Conservation (phyloP, 2,329 filamentous ascomycete genomes). For the Torrubiella hemipterigena region DNA sequence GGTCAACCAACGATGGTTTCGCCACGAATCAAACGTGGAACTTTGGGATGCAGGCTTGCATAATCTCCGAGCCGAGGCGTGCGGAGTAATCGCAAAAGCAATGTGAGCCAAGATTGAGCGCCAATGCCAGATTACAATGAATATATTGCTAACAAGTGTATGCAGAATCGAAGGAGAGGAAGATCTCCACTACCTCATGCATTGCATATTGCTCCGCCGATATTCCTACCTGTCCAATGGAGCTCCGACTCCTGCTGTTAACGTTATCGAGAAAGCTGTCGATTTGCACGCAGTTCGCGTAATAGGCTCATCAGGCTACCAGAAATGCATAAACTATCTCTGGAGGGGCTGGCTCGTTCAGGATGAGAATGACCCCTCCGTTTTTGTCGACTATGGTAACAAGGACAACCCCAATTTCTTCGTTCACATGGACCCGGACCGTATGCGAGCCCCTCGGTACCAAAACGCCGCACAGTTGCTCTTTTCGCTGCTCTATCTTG, state of each 20-base stretch:
- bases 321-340: slow-evolving; percentile 85
- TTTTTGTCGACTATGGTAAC: slow-evolving; percentile 77
- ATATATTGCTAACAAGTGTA: slow-evolving; percentile 1
- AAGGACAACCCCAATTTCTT: slow-evolving; percentile 69
- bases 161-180: slow-evolving; percentile 77
- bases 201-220: slow-evolving; percentile 71
- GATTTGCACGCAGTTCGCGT: slow-evolving; percentile 82
- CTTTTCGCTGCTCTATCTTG: slow-evolving; percentile 73
- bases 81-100: slow-evolving; percentile 83
- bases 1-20: slow-evolving; percentile 62
- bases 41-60: slow-evolving; percentile 89
- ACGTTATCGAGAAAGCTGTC: slow-evolving; percentile 87
- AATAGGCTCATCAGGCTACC: slow-evolving; percentile 87
- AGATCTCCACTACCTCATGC: slow-evolving; percentile 64
- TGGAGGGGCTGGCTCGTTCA: slow-evolving; percentile 98
- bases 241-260: slow-evolving; percentile 61
- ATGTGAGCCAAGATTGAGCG: slow-evolving; percentile 28
- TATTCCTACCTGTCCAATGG: slow-evolving; percentile 72
- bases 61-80: slow-evolving; percentile 64
- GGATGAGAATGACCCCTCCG: slow-evolving; percentile 79
- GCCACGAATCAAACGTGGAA: slow-evolving; percentile 64
- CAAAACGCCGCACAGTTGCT: slow-evolving; percentile 84
- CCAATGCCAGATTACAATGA: neutral
- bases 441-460: slow-evolving; percentile 84
- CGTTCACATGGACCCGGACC: slow-evolving; percentile 81